Conservation (phyloP, 176 grass and related monocot species). For the Areca catechu region DNA sequence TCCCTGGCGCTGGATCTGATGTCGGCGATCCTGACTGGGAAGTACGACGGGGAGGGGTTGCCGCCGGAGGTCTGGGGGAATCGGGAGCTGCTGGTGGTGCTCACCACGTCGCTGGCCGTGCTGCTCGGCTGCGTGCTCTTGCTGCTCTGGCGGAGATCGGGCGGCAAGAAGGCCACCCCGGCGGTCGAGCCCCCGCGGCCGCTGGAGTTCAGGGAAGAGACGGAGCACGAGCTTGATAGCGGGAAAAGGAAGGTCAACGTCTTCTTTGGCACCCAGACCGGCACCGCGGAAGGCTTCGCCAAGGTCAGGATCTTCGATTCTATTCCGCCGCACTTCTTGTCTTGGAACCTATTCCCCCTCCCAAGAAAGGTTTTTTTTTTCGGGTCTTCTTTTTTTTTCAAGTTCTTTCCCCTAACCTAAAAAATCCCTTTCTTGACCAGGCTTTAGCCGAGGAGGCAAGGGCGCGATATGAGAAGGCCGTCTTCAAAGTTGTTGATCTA, state of each 20-base stretch:
- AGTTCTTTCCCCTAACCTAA: slow-evolving; percentile 7
- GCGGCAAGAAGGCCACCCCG: background rate
- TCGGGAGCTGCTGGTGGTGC: slow-evolving; percentile 28
- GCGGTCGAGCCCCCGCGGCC: slow-evolving; percentile 16
- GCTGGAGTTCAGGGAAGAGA: slow-evolving; percentile 24
- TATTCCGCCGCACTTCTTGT: background rate
- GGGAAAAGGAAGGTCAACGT: slow-evolving; percentile 66
- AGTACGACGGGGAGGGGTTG: no score
- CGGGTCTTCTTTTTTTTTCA: background rate
- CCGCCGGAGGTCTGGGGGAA: slow-evolving; percentile 24
- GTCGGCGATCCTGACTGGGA: no score
- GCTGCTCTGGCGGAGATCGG: slow-evolving; percentile 57
- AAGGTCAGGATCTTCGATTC: slow-evolving; percentile 54
- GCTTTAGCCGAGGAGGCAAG: slow-evolving; percentile 65
- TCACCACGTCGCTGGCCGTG: slow-evolving; percentile 48
- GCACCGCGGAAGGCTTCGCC: slow-evolving; percentile 84
- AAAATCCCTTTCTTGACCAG: slow-evolving; percentile 16
- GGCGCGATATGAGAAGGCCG: slow-evolving; percentile 66
- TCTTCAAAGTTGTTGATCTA: slow-evolving; percentile 92
- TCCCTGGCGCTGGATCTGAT: no score
- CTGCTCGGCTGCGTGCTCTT: slow-evolving; percentile 39
- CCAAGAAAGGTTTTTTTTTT: background rate
- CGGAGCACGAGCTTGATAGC: slow-evolving; percentile 41
- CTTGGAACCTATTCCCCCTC: background rate
- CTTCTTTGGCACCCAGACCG: slow-evolving; percentile 98